Evolutionary conservation across 2,329 filamentous ascomycete species (phyloP).

Genomic region (Ceratocystis destructans): DNA sequence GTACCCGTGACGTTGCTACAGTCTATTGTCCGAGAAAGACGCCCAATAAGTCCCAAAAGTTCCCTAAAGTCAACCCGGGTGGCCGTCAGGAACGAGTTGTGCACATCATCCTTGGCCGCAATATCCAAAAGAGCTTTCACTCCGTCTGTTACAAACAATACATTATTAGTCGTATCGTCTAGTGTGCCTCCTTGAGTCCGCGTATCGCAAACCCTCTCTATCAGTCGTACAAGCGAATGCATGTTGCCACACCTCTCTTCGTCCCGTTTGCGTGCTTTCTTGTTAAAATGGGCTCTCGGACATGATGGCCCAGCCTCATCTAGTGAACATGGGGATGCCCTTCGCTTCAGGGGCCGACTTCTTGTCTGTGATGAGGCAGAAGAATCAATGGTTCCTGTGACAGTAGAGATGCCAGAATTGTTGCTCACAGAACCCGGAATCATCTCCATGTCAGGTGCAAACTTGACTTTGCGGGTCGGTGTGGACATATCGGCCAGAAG

Average conservation of each 20-base stretch:
- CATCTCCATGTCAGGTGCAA: background rate
- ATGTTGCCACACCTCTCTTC: background rate
- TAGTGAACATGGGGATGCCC: background rate
- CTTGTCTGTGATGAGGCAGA: background rate
- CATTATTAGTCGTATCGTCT: background rate
- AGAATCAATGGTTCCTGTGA: background rate
- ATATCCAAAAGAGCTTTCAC: background rate
- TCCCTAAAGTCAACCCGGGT: background rate
- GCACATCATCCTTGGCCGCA: slow-evolving; percentile 1
- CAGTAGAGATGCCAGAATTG: background rate
- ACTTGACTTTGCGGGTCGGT: background rate
- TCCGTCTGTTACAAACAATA: background rate
- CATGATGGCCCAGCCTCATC: background rate
- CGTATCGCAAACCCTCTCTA: background rate
- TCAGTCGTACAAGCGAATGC: background rate
- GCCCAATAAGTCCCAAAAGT: slow-evolving; percentile 1
- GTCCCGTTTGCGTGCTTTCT: background rate
- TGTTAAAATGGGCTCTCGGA: background rate
- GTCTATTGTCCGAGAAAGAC: background rate
- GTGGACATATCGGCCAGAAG: background rate
- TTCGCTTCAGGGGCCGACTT: background rate
- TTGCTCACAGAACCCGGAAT: background rate
- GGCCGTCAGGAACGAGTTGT: background rate
- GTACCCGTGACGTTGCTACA: background rate
- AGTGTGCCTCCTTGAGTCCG: background rate